Conservation (phyloP, 2,329 filamentous ascomycete genomes). For the Colletotrichum sp. region DNA sequence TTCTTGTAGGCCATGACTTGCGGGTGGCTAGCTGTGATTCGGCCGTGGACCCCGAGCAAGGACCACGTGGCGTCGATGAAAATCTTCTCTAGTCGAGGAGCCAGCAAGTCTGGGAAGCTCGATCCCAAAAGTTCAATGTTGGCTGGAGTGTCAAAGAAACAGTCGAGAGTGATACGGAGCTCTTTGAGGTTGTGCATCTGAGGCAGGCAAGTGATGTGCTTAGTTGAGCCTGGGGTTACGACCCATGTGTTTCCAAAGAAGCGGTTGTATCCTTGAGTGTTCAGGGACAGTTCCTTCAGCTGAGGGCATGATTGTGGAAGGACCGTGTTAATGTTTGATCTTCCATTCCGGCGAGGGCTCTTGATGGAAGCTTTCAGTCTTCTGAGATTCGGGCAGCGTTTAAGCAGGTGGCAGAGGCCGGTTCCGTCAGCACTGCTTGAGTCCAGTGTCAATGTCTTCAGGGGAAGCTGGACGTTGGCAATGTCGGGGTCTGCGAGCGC, state of each 20-base stretch:
- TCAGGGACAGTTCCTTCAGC: not conserved
- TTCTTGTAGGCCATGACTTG: not conserved
- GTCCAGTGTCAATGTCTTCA: not conserved
- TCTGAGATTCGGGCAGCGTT: not conserved
- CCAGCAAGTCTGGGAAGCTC: not conserved
- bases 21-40: not conserved
- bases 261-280: not conserved
- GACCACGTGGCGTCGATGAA: not conserved
- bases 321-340: not conserved
- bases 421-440: not conserved
- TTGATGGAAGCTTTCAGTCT: not conserved
- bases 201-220: not conserved
- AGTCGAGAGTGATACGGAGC: constrained; percentile 1
- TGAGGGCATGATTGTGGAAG: not conserved
- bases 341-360: not conserved
- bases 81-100: not conserved
- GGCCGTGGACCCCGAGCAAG: not conserved
- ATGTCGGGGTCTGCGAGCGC: not conserved
- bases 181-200: not conserved
- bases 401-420: not conserved
- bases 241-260: not conserved
- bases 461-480: not conserved
- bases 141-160: not conserved
- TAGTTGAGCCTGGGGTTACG: not conserved
- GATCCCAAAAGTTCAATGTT: not conserved